These are phyloP conservation scores for Cicer arietinum DNA, from an alignment of 306 rosid genomes.

Conservation along the genomic window DNA sequence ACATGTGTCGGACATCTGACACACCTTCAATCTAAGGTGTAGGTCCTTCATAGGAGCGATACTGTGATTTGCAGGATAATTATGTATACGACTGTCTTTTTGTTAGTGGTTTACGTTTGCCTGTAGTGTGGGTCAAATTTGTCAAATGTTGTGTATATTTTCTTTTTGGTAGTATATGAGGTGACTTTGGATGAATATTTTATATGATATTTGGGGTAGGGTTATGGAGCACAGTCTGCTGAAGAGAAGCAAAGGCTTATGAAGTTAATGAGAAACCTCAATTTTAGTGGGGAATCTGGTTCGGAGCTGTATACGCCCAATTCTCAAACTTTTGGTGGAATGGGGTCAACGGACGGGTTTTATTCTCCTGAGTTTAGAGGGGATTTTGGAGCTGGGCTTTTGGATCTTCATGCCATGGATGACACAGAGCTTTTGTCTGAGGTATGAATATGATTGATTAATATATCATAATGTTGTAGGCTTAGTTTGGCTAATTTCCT, in stretches of 20 bases:
- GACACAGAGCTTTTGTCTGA: constrained; percentile 94
- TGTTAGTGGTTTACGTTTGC: constrained; percentile 17
- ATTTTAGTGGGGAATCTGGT: constrained; percentile 90
- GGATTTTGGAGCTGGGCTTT: constrained; percentile 97
- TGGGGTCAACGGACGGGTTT: constrained; percentile 68
- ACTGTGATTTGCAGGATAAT: constrained; percentile 15
- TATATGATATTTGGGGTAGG: constrained; percentile 54
- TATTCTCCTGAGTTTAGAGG: constrained; percentile 91
- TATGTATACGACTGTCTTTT: not conserved
- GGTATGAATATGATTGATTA: constrained; percentile 63
- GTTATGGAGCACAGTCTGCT: constrained; percentile 96
- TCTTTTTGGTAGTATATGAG: constrained; percentile 16
- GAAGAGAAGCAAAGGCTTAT: constrained; percentile 97
- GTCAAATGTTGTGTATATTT: constrained; percentile 7
- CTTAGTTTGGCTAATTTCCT: constrained; percentile 2
- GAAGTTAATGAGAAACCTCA: constrained; percentile 92
- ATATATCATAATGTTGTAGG: not conserved
- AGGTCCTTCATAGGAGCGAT: not conserved
- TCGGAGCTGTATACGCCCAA: constrained; percentile 76
- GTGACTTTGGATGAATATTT: constrained; percentile 33
- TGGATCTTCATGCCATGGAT: constrained; percentile 99
- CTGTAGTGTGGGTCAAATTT: constrained; percentile 19
- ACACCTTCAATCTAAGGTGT: too few relatives aligned
- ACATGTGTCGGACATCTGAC: too few relatives aligned
- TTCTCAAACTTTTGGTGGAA: constrained; percentile 70